These are phyloP conservation scores for Oryza brachyantha DNA, from an alignment of 176 grass and related monocot genomes.

Conservation along the genomic window DNA sequence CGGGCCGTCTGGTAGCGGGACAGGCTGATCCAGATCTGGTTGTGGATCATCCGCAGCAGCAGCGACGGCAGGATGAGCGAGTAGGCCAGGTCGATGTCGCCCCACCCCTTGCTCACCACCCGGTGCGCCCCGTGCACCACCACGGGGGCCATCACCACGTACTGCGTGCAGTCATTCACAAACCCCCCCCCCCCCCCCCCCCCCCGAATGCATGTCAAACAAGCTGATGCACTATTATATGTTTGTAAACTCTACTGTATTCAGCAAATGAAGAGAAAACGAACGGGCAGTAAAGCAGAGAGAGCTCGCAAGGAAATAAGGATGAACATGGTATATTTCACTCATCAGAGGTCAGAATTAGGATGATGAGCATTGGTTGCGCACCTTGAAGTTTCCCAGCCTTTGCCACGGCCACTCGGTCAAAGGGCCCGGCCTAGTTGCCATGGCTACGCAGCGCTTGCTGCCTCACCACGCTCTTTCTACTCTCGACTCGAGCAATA, in stretches of 20 bases:
- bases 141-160: conserved; percentile 70
- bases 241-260: too few relatives aligned
- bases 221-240: neutral
- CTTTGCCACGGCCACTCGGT: conserved; percentile 90
- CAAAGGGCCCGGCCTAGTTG: conserved; percentile 71
- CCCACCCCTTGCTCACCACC: conserved; percentile 39
- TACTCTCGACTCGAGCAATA: neutral
- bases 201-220: neutral
- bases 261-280: too few relatives aligned
- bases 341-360: neutral
- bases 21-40: conserved; percentile 87
- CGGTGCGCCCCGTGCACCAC: conserved; percentile 32
- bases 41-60: conserved; percentile 63
- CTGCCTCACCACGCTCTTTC: neutral
- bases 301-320: too few relatives aligned
- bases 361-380: neutral
- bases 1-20: conserved; percentile 81
- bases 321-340: neutral
- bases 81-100: conserved; percentile 41
- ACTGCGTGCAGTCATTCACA: too few relatives aligned
- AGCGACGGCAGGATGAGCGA: conserved; percentile 51
- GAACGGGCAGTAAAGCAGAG: too few relatives aligned
- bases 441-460: conserved; percentile 40
- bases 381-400: conserved; percentile 90
- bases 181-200: too few relatives aligned